A percentile compares a stretch with the other conserved stretches of the same genome.
These are phyloP conservation scores for Aspergillus sojae DNA, from an alignment of 2,329 filamentous ascomycete genomes.

Conservation along the genomic window DNA sequence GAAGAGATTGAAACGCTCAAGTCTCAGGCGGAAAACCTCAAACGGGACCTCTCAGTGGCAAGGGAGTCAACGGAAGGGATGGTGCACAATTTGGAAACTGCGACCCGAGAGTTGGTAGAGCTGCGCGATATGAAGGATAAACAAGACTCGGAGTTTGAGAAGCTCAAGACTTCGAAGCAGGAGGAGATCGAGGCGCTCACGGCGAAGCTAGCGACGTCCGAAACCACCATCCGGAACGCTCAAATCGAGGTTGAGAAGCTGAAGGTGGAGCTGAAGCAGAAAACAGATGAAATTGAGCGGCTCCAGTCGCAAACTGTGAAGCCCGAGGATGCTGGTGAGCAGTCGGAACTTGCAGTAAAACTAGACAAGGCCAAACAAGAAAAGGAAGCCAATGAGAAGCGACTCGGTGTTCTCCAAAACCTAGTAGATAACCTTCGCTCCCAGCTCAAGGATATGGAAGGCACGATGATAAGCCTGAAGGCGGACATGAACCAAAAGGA, in stretches of 20 bases:
- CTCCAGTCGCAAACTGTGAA: slow-evolving; percentile 34
- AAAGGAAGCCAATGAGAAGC: slow-evolving; percentile 52
- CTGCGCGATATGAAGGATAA: slow-evolving; percentile 57
- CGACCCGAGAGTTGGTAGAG: slow-evolving; percentile 64
- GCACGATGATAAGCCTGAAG: slow-evolving; percentile 50
- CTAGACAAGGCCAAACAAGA: slow-evolving; percentile 40
- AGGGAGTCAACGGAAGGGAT: slow-evolving; percentile 72
- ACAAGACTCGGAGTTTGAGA: slow-evolving; percentile 51
- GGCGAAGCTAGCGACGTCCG: slow-evolving; percentile 35
- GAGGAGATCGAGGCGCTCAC: slow-evolving; percentile 48
- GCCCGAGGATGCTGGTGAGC: slow-evolving; percentile 22
- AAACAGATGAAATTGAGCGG: slow-evolving; percentile 42
- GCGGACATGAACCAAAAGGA: slow-evolving; percentile 44
- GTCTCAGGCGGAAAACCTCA: slow-evolving; percentile 67
- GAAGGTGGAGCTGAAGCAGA: slow-evolving; percentile 43
- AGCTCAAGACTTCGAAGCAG: slow-evolving; percentile 44
- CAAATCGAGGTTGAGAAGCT: slow-evolving; percentile 37
- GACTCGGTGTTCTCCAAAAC: slow-evolving; percentile 56
- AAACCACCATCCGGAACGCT: slow-evolving; percentile 34
- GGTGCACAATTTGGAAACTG: slow-evolving; percentile 66
- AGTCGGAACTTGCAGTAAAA: slow-evolving; percentile 31
- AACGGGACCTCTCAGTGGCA: slow-evolving; percentile 69
- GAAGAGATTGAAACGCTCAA: slow-evolving; percentile 72
- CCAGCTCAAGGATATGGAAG: slow-evolving; percentile 58
- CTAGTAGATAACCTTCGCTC: slow-evolving; percentile 57